phyloP scores from a whole-genome alignment of 768 basidiomycete genomes.

The Infundibulicybe gibba region DNA sequence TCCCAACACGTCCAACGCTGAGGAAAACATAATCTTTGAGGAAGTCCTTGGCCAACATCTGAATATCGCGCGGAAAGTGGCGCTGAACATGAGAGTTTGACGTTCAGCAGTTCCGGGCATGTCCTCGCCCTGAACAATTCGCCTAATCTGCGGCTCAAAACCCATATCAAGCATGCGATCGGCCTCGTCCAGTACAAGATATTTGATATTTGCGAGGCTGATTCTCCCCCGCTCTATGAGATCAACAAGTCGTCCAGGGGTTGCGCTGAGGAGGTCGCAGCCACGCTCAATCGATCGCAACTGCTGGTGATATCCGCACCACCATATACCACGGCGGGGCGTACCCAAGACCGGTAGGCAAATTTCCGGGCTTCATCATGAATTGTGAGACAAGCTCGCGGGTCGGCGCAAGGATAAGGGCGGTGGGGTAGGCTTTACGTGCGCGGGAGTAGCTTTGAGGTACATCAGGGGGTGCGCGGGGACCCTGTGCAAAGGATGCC shows the following conservation, averaged over 20 bases:
- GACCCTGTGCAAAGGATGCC: constrained; percentile 83
- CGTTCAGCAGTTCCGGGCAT: constrained; percentile 93
- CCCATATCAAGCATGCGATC: constrained; percentile 99
- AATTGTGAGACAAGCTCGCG: constrained; percentile 99
- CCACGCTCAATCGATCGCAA: constrained; percentile 93
- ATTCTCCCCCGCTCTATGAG: constrained; percentile 97
- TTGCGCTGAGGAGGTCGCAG: constrained; percentile 95
- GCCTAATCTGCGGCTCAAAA: constrained; percentile 99
- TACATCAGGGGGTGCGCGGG: constrained; percentile 63
- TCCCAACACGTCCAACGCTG: constrained; percentile 96
- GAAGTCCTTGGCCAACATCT: constrained; percentile 93
- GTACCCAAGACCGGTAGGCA: constrained; percentile 98
- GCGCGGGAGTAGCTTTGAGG: constrained; percentile 54
- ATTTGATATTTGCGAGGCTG: constrained; percentile 93
- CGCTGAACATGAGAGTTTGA: constrained; percentile 99
- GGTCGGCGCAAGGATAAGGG: constrained; percentile 96
- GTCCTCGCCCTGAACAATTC: constrained; percentile 97
- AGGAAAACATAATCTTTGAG: constrained; percentile 99
- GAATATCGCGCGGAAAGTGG: constrained; percentile 99
- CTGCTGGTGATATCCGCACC: constrained; percentile 97
- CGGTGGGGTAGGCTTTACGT: constrained; percentile 94
- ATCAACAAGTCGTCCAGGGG: constrained; percentile 96
- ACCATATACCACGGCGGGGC: constrained; percentile 98
- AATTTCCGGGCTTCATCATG: constrained; percentile 99
- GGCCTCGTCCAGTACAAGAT: constrained; percentile 98